Conservation (phyloP, 2,329 filamentous ascomycete species). For the Fusarium sambucinum region DNA sequence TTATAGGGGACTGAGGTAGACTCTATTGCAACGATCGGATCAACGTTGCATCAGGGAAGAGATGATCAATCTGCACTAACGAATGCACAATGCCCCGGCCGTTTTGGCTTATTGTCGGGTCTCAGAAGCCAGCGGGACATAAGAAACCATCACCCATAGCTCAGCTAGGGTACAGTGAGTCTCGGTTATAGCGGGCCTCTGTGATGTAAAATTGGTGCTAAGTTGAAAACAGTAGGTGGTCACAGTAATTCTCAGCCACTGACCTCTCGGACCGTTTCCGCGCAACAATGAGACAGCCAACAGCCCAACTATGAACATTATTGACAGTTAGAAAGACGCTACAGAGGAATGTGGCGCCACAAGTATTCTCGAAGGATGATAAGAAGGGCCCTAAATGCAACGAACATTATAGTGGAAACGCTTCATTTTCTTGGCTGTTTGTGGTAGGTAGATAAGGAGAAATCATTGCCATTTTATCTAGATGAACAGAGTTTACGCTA, state of each 20-base stretch:
- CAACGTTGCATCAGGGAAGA: too few relatives aligned
- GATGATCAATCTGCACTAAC: background rate
- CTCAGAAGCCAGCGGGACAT: background rate
- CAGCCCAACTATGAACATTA: background rate
- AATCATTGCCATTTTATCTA: background rate
- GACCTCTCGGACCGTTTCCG: background rate
- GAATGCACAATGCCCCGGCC: too few relatives aligned
- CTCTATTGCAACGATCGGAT: background rate
- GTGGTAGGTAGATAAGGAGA: background rate
- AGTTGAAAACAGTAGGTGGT: constrained; percentile 16
- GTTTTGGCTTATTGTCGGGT: background rate
- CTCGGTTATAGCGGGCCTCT: background rate
- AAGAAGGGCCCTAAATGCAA: background rate
- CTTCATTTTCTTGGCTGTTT: background rate
- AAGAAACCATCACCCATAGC: background rate
- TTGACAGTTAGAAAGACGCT: constrained; percentile 3
- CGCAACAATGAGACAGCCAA: background rate
- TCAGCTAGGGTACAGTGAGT: background rate
- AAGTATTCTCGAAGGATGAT: constrained; percentile 13
- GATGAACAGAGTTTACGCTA: background rate
- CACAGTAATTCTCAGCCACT: constrained; percentile 10
- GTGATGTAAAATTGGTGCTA: constrained; percentile 1
- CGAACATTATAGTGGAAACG: background rate
- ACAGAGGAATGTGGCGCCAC: constrained; percentile 12
- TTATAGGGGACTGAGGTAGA: background rate